phyloP scores from a whole-genome alignment of 2,329 filamentous ascomycete genomes.

The Fusarium fujikuroi region DNA sequence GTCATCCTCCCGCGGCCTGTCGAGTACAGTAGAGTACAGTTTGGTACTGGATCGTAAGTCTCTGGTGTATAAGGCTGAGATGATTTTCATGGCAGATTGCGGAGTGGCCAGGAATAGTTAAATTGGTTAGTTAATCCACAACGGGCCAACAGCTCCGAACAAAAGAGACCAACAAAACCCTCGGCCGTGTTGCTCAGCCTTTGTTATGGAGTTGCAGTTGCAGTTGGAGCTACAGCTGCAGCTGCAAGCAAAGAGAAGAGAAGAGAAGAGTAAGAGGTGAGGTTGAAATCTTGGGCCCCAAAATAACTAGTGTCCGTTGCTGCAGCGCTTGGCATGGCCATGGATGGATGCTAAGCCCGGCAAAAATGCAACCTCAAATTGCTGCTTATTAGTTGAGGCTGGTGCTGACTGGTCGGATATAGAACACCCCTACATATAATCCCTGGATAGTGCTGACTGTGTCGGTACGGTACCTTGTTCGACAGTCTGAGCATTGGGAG shows the following conservation, averaged over 20 bases:
- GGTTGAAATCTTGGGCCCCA: constrained; percentile 8
- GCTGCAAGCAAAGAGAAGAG: neutral
- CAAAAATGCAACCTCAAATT: constrained; percentile 23
- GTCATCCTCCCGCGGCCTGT: neutral
- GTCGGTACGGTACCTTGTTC: neutral
- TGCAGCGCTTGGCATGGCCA: constrained; percentile 21
- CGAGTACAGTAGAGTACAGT: neutral
- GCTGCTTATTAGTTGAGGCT: constrained; percentile 30
- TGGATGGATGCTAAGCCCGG: neutral
- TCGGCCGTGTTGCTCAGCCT: constrained; percentile 7
- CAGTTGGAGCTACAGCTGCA: neutral
- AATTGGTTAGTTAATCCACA: neutral
- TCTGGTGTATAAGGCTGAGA: constrained; percentile 26
- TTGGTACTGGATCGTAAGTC: neutral
- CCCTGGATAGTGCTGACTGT: constrained; percentile 30
- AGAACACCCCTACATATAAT: neutral
- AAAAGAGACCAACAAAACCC: neutral
- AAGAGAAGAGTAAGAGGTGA: neutral
- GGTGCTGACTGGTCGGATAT: constrained; percentile 28
- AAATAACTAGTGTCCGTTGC: constrained; percentile 17
- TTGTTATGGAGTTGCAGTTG: constrained; percentile 5
- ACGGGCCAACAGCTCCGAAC: constrained; percentile 10
- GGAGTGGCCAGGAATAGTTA: neutral
- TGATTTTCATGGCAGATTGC: neutral
- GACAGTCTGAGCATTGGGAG: neutral